Base-by-base conservation (phyloP, 2,329 filamentous ascomycete species). In the Epicoccum sorghinum region DNA sequence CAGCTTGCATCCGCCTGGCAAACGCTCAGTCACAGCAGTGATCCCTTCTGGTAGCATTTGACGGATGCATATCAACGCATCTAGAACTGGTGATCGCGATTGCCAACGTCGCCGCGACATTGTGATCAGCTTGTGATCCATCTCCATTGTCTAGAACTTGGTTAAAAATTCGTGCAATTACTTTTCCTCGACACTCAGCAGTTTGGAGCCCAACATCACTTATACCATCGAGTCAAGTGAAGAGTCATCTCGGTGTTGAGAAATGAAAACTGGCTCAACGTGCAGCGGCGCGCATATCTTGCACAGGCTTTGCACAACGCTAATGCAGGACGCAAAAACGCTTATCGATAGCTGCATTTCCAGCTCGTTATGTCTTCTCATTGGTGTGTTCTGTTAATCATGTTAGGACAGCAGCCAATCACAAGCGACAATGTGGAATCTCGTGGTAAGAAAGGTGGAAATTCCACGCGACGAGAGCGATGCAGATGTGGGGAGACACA, bases 271-370 rank as follows among this genome's bases (percentile, higher is more conserved):
- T 56, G 52, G 52, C 41, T 41, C 37, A 47, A 47, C 23, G 41
- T 45, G 45, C 48, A 43, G 23, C 47, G 38, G 18, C 18, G 38
- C 41, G 41, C 25, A 39, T 22, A 41, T 10, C 32, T 42, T 47
- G 44, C 55, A 44, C 40, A 58, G 45, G 32, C 2, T 42, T n/a
- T 57, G 59, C 53, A 58, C 43, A 47, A 51, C 48, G 43, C 62
- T 62, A 60, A 62, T 58, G 58, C 58, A 59, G 39, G 49, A 48
- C 43, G 44, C 25, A 14, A 37, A 43, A 23, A 52, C 14, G 29
- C 50, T 49, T 60, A 60, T 63, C 55, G 57, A 64, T 58, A 60
- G 54, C 54, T 59, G 46, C 60, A 55, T 52, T 60, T 55, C 48
- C 38, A 1, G 27, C 6, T 29, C 18, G 3, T 13, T 14, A 7